A percentile compares a stretch with the other conserved stretches of the same genome.
phyloP scores from a whole-genome alignment of 2,329 filamentous ascomycete species.

The Cercospora citrullina region DNA sequence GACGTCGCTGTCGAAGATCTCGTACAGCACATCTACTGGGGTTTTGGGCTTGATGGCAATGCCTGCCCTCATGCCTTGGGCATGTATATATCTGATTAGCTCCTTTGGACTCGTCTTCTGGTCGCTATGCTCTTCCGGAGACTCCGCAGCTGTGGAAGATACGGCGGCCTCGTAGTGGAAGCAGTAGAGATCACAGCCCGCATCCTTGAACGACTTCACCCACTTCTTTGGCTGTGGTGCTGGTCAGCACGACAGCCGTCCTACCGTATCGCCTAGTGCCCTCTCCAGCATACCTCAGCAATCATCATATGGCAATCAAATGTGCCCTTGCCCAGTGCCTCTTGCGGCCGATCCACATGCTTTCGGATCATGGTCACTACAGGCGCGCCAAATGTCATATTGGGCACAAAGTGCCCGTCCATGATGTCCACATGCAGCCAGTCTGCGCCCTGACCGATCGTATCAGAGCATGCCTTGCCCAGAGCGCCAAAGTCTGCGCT shows the following conservation, averaged over 20 bases:
- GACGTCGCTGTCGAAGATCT: slow-evolving; percentile 73
- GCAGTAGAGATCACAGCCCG: slow-evolving; percentile 97
- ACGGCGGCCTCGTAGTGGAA: slow-evolving; percentile 98
- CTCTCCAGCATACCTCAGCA: slow-evolving; percentile 67
- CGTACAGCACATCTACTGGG: slow-evolving; percentile 85
- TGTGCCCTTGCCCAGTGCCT: slow-evolving; percentile 75
- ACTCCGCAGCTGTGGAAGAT: slow-evolving; percentile 76
- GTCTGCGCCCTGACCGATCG: slow-evolving; percentile 83
- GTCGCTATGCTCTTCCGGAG: slow-evolving; percentile 68
- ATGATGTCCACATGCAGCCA: slow-evolving; percentile 97
- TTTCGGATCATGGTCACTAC: slow-evolving; percentile 91
- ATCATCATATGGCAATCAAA: slow-evolving; percentile 99
- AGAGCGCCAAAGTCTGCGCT: slow-evolving; percentile 92
- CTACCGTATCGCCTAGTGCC: neutral
- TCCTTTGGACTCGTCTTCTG: slow-evolving; percentile 77
- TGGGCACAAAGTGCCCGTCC: slow-evolving; percentile 98
- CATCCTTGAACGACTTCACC: slow-evolving; percentile 92
- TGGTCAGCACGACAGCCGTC: slow-evolving; percentile 28
- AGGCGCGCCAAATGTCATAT: slow-evolving; percentile 94
- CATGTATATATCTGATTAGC: slow-evolving; percentile 87
- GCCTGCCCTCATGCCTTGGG: slow-evolving; percentile 81
- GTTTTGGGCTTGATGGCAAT: slow-evolving; percentile 96
- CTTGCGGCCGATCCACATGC: slow-evolving; percentile 74
- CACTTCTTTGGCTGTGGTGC: slow-evolving; percentile 82
- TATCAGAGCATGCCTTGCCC: slow-evolving; percentile 80